Base-by-base conservation (phyloP, 768 basidiomycete species). In the Amanita fuliginea region DNA sequence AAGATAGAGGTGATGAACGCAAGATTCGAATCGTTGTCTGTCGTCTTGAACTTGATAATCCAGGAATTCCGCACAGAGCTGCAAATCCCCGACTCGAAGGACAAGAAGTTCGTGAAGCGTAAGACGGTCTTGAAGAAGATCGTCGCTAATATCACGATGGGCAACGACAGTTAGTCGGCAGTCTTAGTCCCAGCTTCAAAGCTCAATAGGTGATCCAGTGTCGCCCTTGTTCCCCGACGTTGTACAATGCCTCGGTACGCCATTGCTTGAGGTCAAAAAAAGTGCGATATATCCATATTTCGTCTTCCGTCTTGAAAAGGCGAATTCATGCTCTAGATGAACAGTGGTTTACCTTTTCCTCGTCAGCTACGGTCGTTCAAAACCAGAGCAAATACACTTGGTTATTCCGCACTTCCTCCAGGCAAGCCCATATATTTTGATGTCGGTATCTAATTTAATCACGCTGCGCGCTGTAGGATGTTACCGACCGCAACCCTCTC, bases 111-210 rank as follows among this genome's bases (percentile, higher is more conserved):
- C 56, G 70, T 80, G 57, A 94, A 94, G 67, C 79, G 93, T 59
- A 98, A 93, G 77, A 93, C 81, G 0, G 86, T 90, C 16, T 68
- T 98, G 58, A 98, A 99, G 77, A 95, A 94, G 73, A 86, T 97
- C 53, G 92, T 97, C 10, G 96, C 96, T 36, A 97, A 97, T 66
- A 98, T 98, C 65, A 99, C 96, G 3, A 98, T 99, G 94, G 96
- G 96, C 39, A 96, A 93, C 62, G 94, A 98, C 67, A 94, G 95
- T 96, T 62, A 68, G 92, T 80, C 63, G 57, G 57, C 57, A 54
- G 60, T 57, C 51, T 51, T 51, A 42, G 49, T 51, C 54, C 16
- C 43, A 24, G 36, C 51, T 53, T 52, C 53, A 57, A 22, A 16
- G 30, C 26, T 22, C 30, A 40, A 51, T 44, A 13, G 19, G n/a